These are phyloP conservation scores for Mayamaea pseudoterrestris DNA, from an alignment of 108 stramenopile species.

Conservation along the genomic window DNA sequence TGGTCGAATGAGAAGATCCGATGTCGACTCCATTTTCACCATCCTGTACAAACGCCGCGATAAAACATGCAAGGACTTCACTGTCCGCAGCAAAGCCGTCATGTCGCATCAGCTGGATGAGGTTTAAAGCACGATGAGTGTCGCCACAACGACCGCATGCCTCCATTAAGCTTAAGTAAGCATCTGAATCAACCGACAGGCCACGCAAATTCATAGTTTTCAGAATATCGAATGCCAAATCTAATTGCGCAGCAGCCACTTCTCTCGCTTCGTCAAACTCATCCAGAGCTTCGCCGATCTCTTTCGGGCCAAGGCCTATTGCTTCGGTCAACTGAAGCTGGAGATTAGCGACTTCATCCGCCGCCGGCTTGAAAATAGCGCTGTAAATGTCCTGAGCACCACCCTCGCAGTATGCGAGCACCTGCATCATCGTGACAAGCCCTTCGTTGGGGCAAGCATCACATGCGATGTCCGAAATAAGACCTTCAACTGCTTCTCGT, in stretches of 20 bases:
- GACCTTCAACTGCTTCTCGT: constrained; percentile 8
- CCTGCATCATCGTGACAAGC: no score
- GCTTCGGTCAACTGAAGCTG: not conserved
- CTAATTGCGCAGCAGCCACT: constrained; percentile 73
- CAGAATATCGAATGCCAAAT: constrained; percentile 67
- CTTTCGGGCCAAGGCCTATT: no score
- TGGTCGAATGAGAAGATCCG: no score
- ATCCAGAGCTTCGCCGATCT: constrained; percentile 14
- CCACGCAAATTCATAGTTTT: constrained; percentile 45
- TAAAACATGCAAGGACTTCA: constrained; percentile 53
- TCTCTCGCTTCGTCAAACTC: constrained; percentile 61
- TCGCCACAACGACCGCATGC: constrained; percentile 78
- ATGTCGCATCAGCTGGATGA: constrained; percentile 71
- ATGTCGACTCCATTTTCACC: not conserved
- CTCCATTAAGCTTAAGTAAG: constrained; percentile 69
- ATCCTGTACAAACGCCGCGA: constrained; percentile 50
- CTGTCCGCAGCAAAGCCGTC: constrained; percentile 53
- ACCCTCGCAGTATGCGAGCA: no score
- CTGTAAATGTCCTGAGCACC: not conserved
- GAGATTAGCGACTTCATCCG: not conserved
- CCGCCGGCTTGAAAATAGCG: not conserved
- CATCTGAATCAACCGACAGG: constrained; percentile 47
- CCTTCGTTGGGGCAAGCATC: no score
- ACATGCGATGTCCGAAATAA: no score
- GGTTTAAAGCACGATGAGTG: constrained; percentile 47